Evolutionary conservation across 2,329 filamentous ascomycete genomes (phyloP).

Genomic region (Diplocarpon mali): DNA sequence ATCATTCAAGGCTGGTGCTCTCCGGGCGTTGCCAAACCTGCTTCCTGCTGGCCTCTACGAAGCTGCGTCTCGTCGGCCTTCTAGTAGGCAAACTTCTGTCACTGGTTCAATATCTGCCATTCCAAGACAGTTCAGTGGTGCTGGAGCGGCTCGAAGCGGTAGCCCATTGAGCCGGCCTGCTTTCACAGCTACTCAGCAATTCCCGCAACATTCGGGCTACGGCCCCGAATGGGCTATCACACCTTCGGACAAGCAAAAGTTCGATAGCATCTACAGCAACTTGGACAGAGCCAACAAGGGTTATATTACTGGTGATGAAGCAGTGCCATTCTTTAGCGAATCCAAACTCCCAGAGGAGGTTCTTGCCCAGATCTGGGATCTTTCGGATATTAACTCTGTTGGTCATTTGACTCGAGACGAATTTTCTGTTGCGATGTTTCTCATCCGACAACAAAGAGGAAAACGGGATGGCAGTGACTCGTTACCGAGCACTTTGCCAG

Average conservation of each 20-base stretch:
- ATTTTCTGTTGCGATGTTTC: constrained; percentile 94
- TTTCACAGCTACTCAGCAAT: constrained; percentile 30
- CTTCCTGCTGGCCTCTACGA: constrained; percentile 84
- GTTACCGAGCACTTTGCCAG: constrained; percentile 67
- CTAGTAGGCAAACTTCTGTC: constrained; percentile 31
- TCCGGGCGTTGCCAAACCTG: constrained; percentile 68
- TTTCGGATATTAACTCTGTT: constrained; percentile 86
- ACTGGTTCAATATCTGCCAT: constrained; percentile 50
- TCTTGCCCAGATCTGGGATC: constrained; percentile 92
- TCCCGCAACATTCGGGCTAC: constrained; percentile 25
- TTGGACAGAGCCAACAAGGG: constrained; percentile 75
- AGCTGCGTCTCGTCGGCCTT: constrained; percentile 63
- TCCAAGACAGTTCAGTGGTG: constrained; percentile 71
- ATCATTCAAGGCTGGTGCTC: constrained; percentile 73
- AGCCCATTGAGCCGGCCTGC: constrained; percentile 44
- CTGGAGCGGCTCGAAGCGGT: constrained; percentile 44
- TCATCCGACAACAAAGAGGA: constrained; percentile 81
- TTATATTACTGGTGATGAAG: constrained; percentile 86
- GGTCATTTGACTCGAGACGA: constrained; percentile 79
- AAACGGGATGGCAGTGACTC: constrained; percentile 49
- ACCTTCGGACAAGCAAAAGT: constrained; percentile 73
- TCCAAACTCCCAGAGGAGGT: constrained; percentile 81
- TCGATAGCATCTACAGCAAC: constrained; percentile 74
- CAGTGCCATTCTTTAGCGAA: constrained; percentile 87
- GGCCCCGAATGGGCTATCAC: constrained; percentile 72